phyloP scores from a whole-genome alignment of 2,329 filamentous ascomycete species.

The Xylaria sp. region DNA sequence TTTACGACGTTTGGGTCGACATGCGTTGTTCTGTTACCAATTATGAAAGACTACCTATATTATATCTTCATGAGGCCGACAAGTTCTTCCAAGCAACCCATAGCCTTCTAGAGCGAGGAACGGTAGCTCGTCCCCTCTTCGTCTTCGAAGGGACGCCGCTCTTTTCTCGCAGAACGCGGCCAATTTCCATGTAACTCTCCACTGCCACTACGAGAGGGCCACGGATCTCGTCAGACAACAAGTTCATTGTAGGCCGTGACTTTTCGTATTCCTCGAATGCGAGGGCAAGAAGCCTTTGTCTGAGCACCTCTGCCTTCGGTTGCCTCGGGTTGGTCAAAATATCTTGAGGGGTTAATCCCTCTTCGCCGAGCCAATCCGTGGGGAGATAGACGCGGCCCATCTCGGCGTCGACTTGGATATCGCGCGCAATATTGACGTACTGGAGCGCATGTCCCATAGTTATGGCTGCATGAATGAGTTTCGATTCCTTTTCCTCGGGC shows the following conservation, averaged over 20 bases:
- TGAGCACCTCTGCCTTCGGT: constrained; percentile 60
- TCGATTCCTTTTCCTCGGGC: constrained; percentile 49
- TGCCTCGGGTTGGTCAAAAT: constrained; percentile 63
- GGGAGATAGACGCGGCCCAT: constrained; percentile 77
- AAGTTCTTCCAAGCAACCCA: constrained; percentile 51
- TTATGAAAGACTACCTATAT: neutral
- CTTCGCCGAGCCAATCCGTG: constrained; percentile 69
- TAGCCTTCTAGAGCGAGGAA: constrained; percentile 46
- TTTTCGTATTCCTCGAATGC: constrained; percentile 70
- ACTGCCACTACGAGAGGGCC: constrained; percentile 75
- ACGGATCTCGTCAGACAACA: constrained; percentile 68
- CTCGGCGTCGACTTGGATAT: constrained; percentile 74
- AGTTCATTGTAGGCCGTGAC: constrained; percentile 67
- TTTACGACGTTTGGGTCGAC: neutral
- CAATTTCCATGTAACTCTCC: constrained; percentile 82
- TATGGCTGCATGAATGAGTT: constrained; percentile 66
- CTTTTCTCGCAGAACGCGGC: constrained; percentile 64
- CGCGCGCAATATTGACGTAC: constrained; percentile 80
- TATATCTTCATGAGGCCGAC: constrained; percentile 26
- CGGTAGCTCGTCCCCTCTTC: constrained; percentile 46
- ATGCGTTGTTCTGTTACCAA: neutral
- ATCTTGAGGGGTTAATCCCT: constrained; percentile 63
- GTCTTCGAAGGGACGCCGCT: constrained; percentile 40
- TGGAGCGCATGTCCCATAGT: constrained; percentile 80
- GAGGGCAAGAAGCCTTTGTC: constrained; percentile 65